A percentile compares a stretch with the other conserved stretches of the same genome.
These are phyloP conservation scores for Aphanomyces cochlioides DNA, from an alignment of 352 stramenopile genomes.

Conservation along the genomic window DNA sequence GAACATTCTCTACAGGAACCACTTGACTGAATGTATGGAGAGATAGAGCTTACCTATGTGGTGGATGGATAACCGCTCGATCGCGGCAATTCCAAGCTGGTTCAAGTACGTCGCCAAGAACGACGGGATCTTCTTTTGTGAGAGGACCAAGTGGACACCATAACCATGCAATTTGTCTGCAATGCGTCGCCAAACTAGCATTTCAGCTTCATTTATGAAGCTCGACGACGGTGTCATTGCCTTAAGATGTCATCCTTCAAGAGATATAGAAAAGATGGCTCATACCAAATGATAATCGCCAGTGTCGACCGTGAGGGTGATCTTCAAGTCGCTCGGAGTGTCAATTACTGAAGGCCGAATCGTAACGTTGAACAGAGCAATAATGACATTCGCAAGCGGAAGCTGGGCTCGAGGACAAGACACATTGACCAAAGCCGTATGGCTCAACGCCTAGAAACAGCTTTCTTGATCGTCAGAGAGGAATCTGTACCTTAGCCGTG, in stretches of 20 bases:
- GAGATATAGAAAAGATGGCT: not conserved
- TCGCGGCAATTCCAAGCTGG: not conserved
- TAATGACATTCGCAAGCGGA: not conserved
- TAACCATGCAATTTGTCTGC: not conserved
- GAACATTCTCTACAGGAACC: not conserved
- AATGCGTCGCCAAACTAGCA: not conserved
- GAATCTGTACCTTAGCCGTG: not conserved
- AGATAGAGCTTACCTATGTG: not conserved
- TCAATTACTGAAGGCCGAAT: not conserved
- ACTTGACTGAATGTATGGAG: not conserved
- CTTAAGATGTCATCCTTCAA: not conserved
- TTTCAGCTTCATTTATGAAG: not conserved
- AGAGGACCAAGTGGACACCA: constrained; percentile 9
- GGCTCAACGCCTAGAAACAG: not conserved
- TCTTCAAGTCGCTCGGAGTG: not conserved
- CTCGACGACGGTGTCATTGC: not conserved
- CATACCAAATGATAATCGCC: constrained; percentile 2
- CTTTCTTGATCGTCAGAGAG: not conserved
- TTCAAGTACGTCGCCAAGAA: not conserved
- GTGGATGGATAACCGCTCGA: constrained; percentile 14
- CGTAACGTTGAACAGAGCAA: constrained; percentile 10
- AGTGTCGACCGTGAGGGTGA: constrained; percentile 7
- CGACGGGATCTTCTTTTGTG: constrained; percentile 20
- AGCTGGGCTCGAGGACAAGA: not conserved
- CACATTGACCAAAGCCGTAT: not conserved